Evolutionary conservation across 768 basidiomycete genomes (phyloP), one percentile per base, ranked within the genome.

Genomic region (Sporobolomyces pararoseus): DNA sequence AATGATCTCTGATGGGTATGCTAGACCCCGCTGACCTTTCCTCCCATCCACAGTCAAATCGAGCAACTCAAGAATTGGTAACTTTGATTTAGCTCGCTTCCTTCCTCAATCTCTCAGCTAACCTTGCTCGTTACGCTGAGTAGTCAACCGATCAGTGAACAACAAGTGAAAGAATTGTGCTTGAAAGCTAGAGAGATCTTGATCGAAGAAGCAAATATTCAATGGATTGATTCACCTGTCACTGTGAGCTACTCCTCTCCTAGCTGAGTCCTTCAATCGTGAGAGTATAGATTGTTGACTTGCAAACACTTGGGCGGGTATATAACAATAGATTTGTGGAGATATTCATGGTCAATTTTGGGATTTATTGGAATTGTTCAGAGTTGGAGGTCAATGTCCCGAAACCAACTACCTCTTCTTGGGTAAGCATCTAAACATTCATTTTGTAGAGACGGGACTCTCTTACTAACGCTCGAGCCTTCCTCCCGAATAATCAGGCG

Each of bases 331-430:
- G 81, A 81, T 82, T 75, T 82, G 81, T 77, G 94, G 94, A 35
- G 94, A 97, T 78, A 95, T 98, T 60, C 94, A 98, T 76, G 94
- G 94, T 31, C 95, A 98, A 79, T 96, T 96, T 80, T 98, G 92
- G 88, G 95, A 98, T 78, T 82, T 98, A 54, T 76, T 93, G 88
- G 81, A 81, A 86, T 82, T 99, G 62, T 76, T 79, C 75, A 76
- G 76, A 52, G 78, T 78, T 58, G 81, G 81, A 0, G 81, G 81
- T 10, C 74, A 78, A 50, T 81, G 80, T 70, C 80, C 80, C 51
- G 79, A 80, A 46, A 78, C 76, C 27, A 78, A 79, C 66, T 80
- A 80, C 73, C 76, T 79, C 37, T 80, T 78, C 89, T 89, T 90
- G 72, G 77, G 86, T 79, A 19, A 42, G 49, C n/a, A 17, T 17